Percentiles rank a stretch among this genome's conserved stretches.
Evolutionary conservation across 495 filamentous ascomycete species (phyloP).

Genomic region (Aspergillus sclerotiicarbonarius): DNA sequence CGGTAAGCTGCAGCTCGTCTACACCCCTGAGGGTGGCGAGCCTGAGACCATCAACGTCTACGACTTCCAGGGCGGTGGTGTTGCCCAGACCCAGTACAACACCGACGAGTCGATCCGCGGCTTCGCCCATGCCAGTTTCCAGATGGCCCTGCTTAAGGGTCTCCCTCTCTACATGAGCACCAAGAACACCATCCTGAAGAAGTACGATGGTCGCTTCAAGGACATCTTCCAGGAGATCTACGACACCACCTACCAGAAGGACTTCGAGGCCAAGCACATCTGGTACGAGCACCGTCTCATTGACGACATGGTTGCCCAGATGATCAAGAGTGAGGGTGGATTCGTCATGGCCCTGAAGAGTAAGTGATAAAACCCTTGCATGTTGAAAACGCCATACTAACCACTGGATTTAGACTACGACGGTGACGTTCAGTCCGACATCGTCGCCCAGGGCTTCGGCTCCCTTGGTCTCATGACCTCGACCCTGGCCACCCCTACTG

Average conservation of each 20-base stretch:
- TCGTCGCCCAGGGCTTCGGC: slow-evolving; percentile 96
- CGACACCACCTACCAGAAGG: slow-evolving; percentile 78
- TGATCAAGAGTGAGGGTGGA: slow-evolving; percentile 96
- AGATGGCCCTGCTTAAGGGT: slow-evolving; percentile 81
- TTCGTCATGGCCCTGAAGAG: slow-evolving; percentile 98
- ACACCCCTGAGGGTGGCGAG: slow-evolving; percentile 78
- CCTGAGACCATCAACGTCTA: slow-evolving; percentile 86
- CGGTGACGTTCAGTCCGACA: slow-evolving; percentile 97
- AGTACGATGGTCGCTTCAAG: slow-evolving; percentile 97
- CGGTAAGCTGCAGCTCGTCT: slow-evolving; percentile 90
- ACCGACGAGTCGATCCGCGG: slow-evolving; percentile 90
- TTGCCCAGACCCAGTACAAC: slow-evolving; percentile 96
- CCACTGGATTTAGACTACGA: slow-evolving; percentile 72
- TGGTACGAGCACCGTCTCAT: slow-evolving; percentile 99
- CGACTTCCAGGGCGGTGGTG: slow-evolving; percentile 83
- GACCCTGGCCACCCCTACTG: slow-evolving; percentile 90
- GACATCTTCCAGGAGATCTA: slow-evolving; percentile 99
- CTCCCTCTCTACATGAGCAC: slow-evolving; percentile 97
- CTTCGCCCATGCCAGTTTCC: slow-evolving; percentile 95
- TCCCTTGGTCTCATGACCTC: slow-evolving; percentile 98
- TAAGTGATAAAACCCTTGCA: slow-evolving; percentile 38
- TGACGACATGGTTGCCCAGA: slow-evolving; percentile 99
- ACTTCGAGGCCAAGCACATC: slow-evolving; percentile 86
- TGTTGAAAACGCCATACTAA: slow-evolving; percentile 8
- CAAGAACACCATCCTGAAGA: slow-evolving; percentile 99